Conservation (phyloP, 108 stramenopile species). For the Mayamaea pseudoterrestris region DNA sequence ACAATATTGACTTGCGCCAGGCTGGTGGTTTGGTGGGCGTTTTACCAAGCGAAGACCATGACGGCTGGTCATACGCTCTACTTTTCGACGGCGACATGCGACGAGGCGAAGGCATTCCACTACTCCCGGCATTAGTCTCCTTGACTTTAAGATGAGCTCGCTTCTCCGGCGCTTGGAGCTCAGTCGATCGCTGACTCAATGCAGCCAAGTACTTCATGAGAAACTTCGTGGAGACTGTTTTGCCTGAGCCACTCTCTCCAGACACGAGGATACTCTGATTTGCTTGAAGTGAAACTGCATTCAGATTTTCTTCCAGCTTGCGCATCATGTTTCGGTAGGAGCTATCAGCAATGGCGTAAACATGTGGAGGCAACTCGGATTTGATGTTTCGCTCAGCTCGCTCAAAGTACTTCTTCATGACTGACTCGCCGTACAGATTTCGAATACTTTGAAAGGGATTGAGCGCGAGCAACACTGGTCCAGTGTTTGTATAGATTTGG, state of each 20-base stretch:
- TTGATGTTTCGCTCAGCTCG: too few relatives aligned
- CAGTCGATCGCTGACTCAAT: slow-evolving; percentile 45
- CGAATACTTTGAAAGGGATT: slow-evolving; percentile 84
- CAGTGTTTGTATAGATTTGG: slow-evolving; percentile 86
- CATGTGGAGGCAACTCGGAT: slow-evolving; percentile 74
- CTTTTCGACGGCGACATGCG: too few relatives aligned
- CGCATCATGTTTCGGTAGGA: slow-evolving; percentile 88
- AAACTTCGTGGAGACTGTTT: slow-evolving; percentile 96
- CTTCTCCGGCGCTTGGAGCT: slow-evolving; percentile 11
- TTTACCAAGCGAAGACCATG: too few relatives aligned
- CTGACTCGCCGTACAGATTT: slow-evolving; percentile 42
- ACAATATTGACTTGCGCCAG: too few relatives aligned
- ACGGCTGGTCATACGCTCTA: too few relatives aligned
- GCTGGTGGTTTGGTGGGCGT: too few relatives aligned
- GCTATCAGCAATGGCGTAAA: slow-evolving; percentile 85
- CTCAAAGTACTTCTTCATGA: slow-evolving; percentile 66
- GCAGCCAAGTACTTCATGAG: slow-evolving; percentile 90
- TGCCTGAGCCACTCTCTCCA: slow-evolving; percentile 94
- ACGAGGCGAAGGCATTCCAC: not conserved
- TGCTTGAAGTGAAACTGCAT: slow-evolving; percentile 13
- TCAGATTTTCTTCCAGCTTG: slow-evolving; percentile 21
- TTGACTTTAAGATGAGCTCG: slow-evolving; percentile 26
- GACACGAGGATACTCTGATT: slow-evolving; percentile 69
- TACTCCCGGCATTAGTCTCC: not conserved
- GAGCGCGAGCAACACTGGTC: slow-evolving; percentile 86